Conservation (phyloP, 331 rosid genomes). For the Malus hybrid region DNA sequence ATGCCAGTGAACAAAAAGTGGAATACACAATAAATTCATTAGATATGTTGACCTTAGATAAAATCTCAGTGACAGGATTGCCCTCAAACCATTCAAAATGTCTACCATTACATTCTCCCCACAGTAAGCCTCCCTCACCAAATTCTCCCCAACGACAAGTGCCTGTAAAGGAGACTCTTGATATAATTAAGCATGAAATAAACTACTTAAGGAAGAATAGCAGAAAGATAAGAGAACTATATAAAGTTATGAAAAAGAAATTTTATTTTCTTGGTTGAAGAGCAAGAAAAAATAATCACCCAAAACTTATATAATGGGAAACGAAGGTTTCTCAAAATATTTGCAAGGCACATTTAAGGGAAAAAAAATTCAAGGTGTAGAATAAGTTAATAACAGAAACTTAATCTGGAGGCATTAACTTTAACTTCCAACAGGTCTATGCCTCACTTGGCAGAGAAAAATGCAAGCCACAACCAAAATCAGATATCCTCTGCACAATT, state of each 20-base stretch:
- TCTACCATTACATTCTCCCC: slow-evolving; percentile 89
- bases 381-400: background rate
- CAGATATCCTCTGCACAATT: background rate
- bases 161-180: slow-evolving; percentile 36
- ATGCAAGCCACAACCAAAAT: background rate
- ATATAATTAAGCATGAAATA: background rate
- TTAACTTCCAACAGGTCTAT: background rate
- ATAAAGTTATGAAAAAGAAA: background rate
- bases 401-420: background rate
- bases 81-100: slow-evolving; percentile 95
- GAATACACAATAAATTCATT: slow-evolving; percentile 1
- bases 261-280: background rate
- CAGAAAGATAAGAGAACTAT: background rate
- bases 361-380: background rate
- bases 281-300: background rate
- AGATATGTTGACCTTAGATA: slow-evolving; percentile 49
- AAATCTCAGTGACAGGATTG: slow-evolving; percentile 52
- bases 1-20: background rate
- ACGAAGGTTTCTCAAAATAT: background rate
- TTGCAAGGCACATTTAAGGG: background rate
- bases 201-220: background rate
- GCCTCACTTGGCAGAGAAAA: background rate
- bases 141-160: slow-evolving; percentile 80
- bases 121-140: slow-evolving; percentile 91
- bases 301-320: background rate